Percentiles rank a stretch among this genome's conserved stretches.
phyloP scores from a whole-genome alignment of 2,329 filamentous ascomycete genomes.

The Aspergillus sp. region DNA sequence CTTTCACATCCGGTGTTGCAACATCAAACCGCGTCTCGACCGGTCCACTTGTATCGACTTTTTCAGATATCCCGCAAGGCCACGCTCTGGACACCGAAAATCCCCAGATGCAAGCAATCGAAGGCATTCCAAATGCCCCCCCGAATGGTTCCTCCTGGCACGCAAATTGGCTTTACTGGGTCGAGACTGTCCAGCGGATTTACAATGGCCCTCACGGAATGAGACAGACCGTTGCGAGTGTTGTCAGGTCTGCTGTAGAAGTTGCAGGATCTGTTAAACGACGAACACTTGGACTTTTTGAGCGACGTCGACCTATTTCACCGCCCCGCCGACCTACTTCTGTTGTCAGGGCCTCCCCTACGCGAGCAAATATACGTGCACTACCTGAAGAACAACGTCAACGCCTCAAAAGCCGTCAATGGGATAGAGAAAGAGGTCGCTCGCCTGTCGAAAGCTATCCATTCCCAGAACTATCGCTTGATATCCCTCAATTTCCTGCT shows the following conservation, averaged over 20 bases:
- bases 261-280: conserved; percentile 6
- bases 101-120: background rate
- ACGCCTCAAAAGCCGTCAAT: conserved; percentile 6
- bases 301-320: background rate
- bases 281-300: conserved; percentile 4
- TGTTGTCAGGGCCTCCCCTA: conserved; percentile 4
- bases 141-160: background rate
- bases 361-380: conserved; percentile 8
- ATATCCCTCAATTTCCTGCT: conserved; percentile 4
- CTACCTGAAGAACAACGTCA: conserved; percentile 12
- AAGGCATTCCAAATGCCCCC: background rate
- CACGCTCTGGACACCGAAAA: background rate
- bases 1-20: no score
- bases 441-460: conserved; percentile 7
- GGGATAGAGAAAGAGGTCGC: conserved; percentile 10
- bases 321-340: background rate
- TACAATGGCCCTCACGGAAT: conserved; percentile 1
- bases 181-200: conserved; percentile 2
- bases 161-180: conserved; percentile 3
- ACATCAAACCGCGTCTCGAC: no score
- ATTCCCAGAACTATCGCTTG: conserved; percentile 11
- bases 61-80: background rate
- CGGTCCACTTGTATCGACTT: no score
- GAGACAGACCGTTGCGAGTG: conserved; percentile 3
- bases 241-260: conserved; percentile 10